phyloP scores from a whole-genome alignment of 1,139 yeast species.

The Maudiozyma humilis region DNA sequence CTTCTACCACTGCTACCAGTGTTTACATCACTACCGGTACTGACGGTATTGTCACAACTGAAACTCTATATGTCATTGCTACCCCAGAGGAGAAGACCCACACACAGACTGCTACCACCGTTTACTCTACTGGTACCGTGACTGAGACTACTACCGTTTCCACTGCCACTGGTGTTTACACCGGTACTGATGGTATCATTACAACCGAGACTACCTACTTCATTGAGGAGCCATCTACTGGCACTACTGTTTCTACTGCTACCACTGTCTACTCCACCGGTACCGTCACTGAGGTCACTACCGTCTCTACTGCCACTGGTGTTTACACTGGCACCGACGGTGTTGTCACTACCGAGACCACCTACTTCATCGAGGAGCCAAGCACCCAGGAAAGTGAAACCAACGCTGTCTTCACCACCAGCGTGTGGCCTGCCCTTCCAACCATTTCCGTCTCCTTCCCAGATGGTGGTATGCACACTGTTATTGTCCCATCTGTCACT shows the following conservation, averaged over 20 bases:
- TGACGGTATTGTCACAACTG: constrained; percentile 4
- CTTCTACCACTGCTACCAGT: neutral
- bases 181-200: constrained; percentile 3
- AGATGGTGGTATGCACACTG: neutral
- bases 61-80: constrained; percentile 1
- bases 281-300: neutral
- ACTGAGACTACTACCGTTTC: neutral
- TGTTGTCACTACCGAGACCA: constrained; percentile 4
- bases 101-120: constrained; percentile 1
- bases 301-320: neutral
- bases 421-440: neutral
- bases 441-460: neutral
- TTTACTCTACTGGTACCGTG: neutral
- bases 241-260: neutral
- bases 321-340: constrained; percentile 1
- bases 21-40: constrained; percentile 1
- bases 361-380: constrained; percentile 2
- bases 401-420: neutral
- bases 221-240: neutral
- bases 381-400: neutral
- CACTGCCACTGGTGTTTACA: constrained; percentile 2
- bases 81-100: constrained; percentile 1
- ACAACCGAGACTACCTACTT: constrained; percentile 3
- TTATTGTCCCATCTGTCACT: neutral
- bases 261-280: constrained; percentile 1